These are phyloP conservation scores for Alliaria petiolata DNA, from an alignment of 345 rosid species.

Conservation along the genomic window DNA sequence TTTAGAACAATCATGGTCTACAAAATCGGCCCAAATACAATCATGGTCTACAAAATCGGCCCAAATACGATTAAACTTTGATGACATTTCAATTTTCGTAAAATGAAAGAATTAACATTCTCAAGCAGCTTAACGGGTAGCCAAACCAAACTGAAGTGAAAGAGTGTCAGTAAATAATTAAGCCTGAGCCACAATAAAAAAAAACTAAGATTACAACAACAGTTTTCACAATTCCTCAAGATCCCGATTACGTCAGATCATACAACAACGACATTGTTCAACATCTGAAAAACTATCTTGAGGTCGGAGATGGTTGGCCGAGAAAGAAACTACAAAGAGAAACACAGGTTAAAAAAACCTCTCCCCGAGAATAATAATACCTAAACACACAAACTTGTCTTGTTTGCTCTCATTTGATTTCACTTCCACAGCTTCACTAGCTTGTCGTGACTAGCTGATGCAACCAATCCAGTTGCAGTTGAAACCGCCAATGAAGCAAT, in stretches of 20 bases:
- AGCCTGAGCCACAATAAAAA: background rate
- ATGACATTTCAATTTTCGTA: no score
- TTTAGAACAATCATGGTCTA: no score
- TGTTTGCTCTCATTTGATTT: background rate
- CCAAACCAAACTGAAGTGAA: background rate
- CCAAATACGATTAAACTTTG: no score
- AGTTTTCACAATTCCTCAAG: constrained; percentile 16
- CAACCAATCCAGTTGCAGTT: constrained; percentile 67
- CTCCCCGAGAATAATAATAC: constrained; percentile 5
- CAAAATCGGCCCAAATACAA: no score
- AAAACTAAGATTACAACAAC: constrained; percentile 23
- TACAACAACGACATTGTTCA: constrained; percentile 30
- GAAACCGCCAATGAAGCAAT: constrained; percentile 80
- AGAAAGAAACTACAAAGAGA: constrained; percentile 4
- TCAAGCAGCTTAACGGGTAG: background rate
- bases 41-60: no score
- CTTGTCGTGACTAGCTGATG: constrained; percentile 96
- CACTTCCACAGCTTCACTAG: constrained; percentile 88
- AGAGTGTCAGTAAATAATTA: background rate
- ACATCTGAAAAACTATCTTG: constrained; percentile 20
- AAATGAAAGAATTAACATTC: no score
- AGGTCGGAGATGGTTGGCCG: constrained; percentile 22
- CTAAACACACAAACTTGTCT: constrained; percentile 18
- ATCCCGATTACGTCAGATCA: constrained; percentile 25
- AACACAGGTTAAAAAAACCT: background rate